Evolutionary conservation across 441 rosid genomes (phyloP).

Genomic region (Mallotus repandus): DNA sequence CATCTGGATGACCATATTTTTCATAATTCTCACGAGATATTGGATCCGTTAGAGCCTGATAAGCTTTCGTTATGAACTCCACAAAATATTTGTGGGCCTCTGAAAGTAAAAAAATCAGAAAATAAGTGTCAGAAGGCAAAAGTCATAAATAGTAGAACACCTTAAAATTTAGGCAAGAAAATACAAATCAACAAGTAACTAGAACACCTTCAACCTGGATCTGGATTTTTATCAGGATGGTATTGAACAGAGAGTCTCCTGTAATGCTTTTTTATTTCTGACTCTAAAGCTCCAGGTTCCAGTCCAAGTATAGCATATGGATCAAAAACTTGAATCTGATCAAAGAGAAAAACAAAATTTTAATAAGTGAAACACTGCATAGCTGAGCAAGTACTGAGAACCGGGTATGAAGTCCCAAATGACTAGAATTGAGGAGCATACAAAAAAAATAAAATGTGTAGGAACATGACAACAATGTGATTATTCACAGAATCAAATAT

Average conservation of each 20-base stretch:
- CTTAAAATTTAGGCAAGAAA: constrained; percentile 5
- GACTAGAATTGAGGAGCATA: constrained; percentile 1
- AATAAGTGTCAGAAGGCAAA: constrained; percentile 18
- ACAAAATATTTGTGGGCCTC: constrained; percentile 87
- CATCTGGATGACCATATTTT: constrained; percentile 99
- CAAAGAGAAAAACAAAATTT: not conserved
- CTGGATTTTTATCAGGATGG: constrained; percentile 99
- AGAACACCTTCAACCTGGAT: constrained; percentile 73
- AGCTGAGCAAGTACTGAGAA: not conserved
- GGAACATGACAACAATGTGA: constrained; percentile 5
- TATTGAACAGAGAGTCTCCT: constrained; percentile 83
- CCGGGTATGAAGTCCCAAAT: not conserved
- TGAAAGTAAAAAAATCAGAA: constrained; percentile 32
- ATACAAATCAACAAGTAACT: constrained; percentile 12
- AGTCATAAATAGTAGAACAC: not conserved
- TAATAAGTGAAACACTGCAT: not conserved
- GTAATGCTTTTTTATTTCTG: constrained; percentile 86
- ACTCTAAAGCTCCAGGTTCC: constrained; percentile 76
- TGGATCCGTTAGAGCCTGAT: constrained; percentile 96
- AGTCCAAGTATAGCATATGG: constrained; percentile 85
- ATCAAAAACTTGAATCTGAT: constrained; percentile 86
- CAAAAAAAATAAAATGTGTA: not conserved
- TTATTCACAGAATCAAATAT: constrained; percentile 1
- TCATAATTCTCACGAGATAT: constrained; percentile 94
- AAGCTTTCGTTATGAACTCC: constrained; percentile 94